Base-by-base conservation (phyloP, 2,329 filamentous ascomycete species). In the Alternaria angustiovoidea region DNA sequence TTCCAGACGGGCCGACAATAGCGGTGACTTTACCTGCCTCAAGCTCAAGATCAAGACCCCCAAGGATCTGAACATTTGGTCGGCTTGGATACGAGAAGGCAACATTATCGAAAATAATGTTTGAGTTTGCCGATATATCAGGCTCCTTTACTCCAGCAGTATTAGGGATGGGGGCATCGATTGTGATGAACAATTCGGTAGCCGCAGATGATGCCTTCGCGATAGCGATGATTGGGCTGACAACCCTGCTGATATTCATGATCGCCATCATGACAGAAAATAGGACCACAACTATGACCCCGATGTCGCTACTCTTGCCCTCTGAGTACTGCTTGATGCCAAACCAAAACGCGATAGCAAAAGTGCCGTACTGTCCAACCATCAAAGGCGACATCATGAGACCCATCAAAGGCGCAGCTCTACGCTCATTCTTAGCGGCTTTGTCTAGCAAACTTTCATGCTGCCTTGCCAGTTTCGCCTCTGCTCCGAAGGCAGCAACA, bases 11-110 rank as follows among this genome's bases (percentile, higher is more conserved):
- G 0, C 91, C 91, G 20, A 93, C 90, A 18, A 93, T 89, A 2
- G 91, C 91, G 0, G 89, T 92, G 2, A 89, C 85, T 69, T 91
- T 90, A 20, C 89, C 88, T 7, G 86, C 82, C 60, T 86, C 81
- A 56, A 92, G 86, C 0, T 75, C 80, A 8, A 91, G 77, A 66
- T 84, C 82, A 3, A 92, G 75, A 3, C 83, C 78, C 65, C 90
- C 84, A 1, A 92, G 76, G 0, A 92, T 86, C 68, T 87, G 87
- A 61, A 89, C 85, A 59, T 88, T 84, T 0, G 88, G 87, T 12
- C 89, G 82, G 49, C 72, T 75, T 1, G 78, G 78, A 43, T 80
- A 80, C 2, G 74, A 76, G 51, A 80, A 80, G 1, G 68, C 63
- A 3, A 79, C 76, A 43, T 77, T 63, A 4, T 74, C 62, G 42